These are phyloP conservation scores for Penicillium oxalicum DNA, from an alignment of 2,329 filamentous ascomycete species.

Conservation along the genomic window DNA sequence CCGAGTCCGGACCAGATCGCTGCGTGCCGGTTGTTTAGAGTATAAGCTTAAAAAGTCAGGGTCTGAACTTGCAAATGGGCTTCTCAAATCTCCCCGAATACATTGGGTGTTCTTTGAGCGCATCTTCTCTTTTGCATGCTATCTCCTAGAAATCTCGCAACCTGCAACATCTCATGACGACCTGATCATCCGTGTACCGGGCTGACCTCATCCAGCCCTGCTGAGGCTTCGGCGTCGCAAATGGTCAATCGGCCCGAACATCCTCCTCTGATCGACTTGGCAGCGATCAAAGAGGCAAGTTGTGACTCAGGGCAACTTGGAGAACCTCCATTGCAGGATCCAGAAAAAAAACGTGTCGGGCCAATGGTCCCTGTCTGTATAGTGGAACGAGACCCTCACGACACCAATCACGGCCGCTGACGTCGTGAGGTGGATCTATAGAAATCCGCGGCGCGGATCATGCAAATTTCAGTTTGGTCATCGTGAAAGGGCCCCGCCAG, in stretches of 20 bases:
- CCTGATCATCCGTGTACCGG: no score
- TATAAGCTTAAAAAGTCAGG: no score
- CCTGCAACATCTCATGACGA: no score
- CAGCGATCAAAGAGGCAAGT: not conserved
- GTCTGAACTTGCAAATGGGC: no score
- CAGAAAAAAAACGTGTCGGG: not conserved
- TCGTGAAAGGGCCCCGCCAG: not conserved
- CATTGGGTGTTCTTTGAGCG: no score
- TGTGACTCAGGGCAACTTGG: conserved; percentile 1
- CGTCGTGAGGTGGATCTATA: conserved; percentile 1
- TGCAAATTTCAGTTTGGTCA: conserved; percentile 1
- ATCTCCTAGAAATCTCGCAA: no score
- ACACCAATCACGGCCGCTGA: conserved; percentile 1
- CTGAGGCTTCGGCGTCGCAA: not conserved
- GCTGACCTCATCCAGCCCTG: not conserved
- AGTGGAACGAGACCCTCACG: not conserved
- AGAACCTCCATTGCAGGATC: not conserved
- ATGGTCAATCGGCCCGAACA: not conserved
- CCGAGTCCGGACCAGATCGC: no score
- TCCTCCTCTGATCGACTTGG: conserved; percentile 1
- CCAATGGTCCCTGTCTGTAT: not conserved
- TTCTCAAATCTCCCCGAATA: no score
- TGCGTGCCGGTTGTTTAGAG: no score
- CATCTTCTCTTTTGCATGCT: no score
- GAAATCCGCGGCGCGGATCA: conserved; percentile 2